Evolutionary conservation across 495 filamentous ascomycete species (phyloP), one percentile per base, ranked within the genome.

Genomic region (Aspergillus hancockii): DNA sequence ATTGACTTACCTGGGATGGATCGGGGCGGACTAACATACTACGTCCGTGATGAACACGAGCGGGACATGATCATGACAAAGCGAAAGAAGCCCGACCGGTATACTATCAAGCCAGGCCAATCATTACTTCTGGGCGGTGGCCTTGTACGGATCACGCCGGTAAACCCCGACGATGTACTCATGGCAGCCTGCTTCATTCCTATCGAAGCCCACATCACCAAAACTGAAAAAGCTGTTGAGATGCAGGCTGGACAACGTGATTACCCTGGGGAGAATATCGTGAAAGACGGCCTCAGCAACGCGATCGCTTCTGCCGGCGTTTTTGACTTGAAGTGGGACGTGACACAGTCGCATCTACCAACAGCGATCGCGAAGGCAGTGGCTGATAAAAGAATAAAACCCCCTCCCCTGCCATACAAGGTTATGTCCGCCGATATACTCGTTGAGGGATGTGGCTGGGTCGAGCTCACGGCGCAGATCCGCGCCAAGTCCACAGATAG

Each of bases 1-100:
- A 90, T 99, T 65, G 94, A 96, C 67, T 83, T 99, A 13, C 94
- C 94, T 0, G 94, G 94, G 10, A 77, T 99, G 14, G 80, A 88
- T 19, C 86, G 95, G 21, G 84, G 81, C 25, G 82, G 85, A 13
- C 79, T 99, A 4, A 83, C 88, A 31, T 66, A 81, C 8, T 85
- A 87, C 70, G 87, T 98, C 19, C 68, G 77, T 5, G 77, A 85
- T 51, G 77, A 88, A 36, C 72, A 88, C 61, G 87, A 85, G 54
- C 67, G 72, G 8, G 79, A 84, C 25, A 79, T 99, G 47, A 79
- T 91, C 54, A 94, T 99, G 92, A 83, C 82, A 21, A 78, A 79
- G 34, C 85, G 91, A 6, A 68, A 88, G 54, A 77, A 81, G 12
- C 86, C 91, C 3, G 72, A 88, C 58, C 89, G 92, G 60, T 73